A percentile compares a stretch with the other conserved stretches of the same genome.
Evolutionary conservation across 148 eudicot genomes (phyloP).

Genomic region (Nepenthes mirabilis): DNA sequence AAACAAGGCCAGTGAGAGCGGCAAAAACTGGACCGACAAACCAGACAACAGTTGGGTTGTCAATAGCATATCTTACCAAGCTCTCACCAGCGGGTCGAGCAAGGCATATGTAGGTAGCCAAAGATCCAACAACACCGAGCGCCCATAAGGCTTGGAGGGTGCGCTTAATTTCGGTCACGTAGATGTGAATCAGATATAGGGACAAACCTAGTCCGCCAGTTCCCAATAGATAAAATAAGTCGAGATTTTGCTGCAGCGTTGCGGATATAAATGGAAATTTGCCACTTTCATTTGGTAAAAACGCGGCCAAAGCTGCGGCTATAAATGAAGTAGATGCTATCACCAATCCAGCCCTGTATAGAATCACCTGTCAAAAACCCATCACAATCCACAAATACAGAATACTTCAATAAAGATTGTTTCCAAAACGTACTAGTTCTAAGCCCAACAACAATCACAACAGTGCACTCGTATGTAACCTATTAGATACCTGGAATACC

Average conservation of each 20-base stretch:
- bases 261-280: slow-evolving; percentile 8
- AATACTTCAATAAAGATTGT: no score
- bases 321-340: slow-evolving; percentile 71
- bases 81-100: slow-evolving; percentile 57
- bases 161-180: slow-evolving; percentile 74
- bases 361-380: slow-evolving; percentile 35
- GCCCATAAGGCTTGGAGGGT: slow-evolving; percentile 15
- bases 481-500: no score
- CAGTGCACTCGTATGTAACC: no score
- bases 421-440: no score
- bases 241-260: slow-evolving; percentile 16
- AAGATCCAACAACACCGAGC: slow-evolving; percentile 35
- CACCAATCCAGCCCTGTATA: slow-evolving; percentile 75
- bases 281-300: slow-evolving; percentile 19
- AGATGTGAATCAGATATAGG: slow-evolving; percentile 63
- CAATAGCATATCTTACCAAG: slow-evolving; percentile 40
- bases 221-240: slow-evolving; percentile 17
- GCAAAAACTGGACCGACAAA: slow-evolving; percentile 84
- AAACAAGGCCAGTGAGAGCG: slow-evolving; percentile 78
- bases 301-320: slow-evolving; percentile 47
- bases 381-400: no score
- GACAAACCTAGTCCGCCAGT: slow-evolving; percentile 77
- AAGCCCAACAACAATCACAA: no score
- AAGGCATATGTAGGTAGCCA: slow-evolving; percentile 36
- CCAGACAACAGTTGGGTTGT: slow-evolving; percentile 73